Evolutionary conservation across 768 basidiomycete genomes (phyloP), one percentile per base, ranked within the genome.

Genomic region (Trametes villosa): DNA sequence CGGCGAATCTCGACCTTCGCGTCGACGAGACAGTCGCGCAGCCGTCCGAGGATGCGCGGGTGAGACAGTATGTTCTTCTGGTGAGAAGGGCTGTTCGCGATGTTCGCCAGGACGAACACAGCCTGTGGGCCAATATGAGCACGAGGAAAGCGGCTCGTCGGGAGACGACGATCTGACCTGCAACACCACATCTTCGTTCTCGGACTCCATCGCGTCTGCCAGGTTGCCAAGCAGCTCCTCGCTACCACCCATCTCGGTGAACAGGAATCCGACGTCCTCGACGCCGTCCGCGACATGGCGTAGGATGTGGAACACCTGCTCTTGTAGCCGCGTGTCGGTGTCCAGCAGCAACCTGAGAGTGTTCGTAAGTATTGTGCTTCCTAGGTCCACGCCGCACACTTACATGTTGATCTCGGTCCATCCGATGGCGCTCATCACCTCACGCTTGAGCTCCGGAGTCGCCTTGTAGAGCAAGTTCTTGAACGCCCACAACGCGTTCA

Each of bases 401-500:
- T 55, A 92, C 92, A 74, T 73, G 15, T 77, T 69, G 1, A 96
- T 73, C 15, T 79, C 74, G 0, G 68, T 67, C 91, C 92, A 95
- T 1, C 85, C 86, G 3, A 97, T 68, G 44, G 78, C 75, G n/a
- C 75, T 73, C 83, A 93, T 90, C 15, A 94, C 82, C 58, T 79
- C 75, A 41, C 75, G 75, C 73, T 92, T 94, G 51, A 83, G 83
- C 42, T 80, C 78, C n/a, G 77, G 74, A 3, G 74, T 75, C 33
- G 86, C 84, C 67, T 87, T 88, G 70, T 83, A 83, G 2, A 93
- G 70, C n/a, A 92, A 70, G 67, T 96, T 97, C 72, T 92, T 94
- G 34, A 95, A 73, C 0, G 89, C 89, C 94, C 94, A 96, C n/a
- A 96, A 69, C 0, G 89, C 85, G 62, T 86, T 93, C 29, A 89